Evolutionary conservation across 202 grass and related monocot species (phyloP).

Genomic region (Brachypodium distachyon): DNA sequence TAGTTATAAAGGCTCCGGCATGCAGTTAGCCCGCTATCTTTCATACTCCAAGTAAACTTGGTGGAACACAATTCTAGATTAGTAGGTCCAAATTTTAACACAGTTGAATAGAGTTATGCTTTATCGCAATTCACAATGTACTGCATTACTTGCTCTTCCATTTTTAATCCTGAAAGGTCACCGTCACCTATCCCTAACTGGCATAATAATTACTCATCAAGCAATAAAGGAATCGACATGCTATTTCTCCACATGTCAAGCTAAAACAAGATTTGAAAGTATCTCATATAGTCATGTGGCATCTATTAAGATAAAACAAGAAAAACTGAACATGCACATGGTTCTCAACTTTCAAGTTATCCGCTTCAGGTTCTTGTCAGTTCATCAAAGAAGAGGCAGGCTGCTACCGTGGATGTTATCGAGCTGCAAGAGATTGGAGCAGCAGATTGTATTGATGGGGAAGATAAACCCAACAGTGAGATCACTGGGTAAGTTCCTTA

Average conservation of each 20-base stretch:
- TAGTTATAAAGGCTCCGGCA: background rate
- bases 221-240: background rate
- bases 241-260: background rate
- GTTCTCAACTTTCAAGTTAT: conserved; percentile 9
- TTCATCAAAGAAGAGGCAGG: conserved; percentile 51
- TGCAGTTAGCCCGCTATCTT: background rate
- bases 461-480: conserved; percentile 20
- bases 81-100: background rate
- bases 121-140: background rate
- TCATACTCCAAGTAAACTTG: background rate
- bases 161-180: background rate
- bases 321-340: background rate
- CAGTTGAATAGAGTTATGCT: background rate
- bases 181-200: background rate
- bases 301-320: background rate
- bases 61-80: background rate
- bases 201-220: background rate
- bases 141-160: background rate
- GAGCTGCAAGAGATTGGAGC: conserved; percentile 22
- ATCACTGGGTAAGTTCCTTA: conserved; percentile 32
- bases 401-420: conserved; percentile 24
- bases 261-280: background rate
- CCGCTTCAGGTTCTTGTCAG: conserved; percentile 35
- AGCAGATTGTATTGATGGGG: background rate
- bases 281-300: too few relatives aligned